Evolutionary conservation across 1,284 basidiomycete species (phyloP).

Genomic region (Puccinia polysora): DNA sequence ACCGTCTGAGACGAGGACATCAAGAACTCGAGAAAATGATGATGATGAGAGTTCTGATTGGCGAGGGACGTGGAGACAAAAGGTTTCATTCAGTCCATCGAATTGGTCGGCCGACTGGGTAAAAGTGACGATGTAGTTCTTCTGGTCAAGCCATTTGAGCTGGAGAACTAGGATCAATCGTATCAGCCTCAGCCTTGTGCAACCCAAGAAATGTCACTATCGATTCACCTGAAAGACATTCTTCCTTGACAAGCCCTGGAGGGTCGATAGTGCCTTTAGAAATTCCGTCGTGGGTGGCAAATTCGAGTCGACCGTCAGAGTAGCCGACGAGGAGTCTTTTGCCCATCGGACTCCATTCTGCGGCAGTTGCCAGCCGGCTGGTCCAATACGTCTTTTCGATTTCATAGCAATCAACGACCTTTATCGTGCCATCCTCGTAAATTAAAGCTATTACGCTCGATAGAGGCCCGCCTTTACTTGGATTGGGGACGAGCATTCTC

Average conservation of each 20-base stretch:
- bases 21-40: conserved; percentile 6
- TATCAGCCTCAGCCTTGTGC: not conserved
- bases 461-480: conserved; percentile 24
- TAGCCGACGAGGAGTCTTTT: conserved; percentile 40
- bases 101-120: not conserved
- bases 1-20: conserved; percentile 20
- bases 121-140: conserved; percentile 36
- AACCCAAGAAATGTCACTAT: not conserved
- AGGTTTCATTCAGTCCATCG: conserved; percentile 20
- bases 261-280: conserved; percentile 38
- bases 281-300: conserved; percentile 35
- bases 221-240: conserved; percentile 22
- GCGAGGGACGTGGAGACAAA: conserved; percentile 21
- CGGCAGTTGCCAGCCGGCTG: conserved; percentile 20
- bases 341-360: conserved; percentile 44
- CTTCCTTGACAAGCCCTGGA: conserved; percentile 8
- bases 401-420: conserved; percentile 33
- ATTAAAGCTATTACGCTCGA: conserved; percentile 7
- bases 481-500: conserved; percentile 25
- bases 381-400: conserved; percentile 24
- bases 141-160: conserved; percentile 41
- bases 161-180: conserved; percentile 15
- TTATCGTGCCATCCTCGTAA: conserved; percentile 20
- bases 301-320: conserved; percentile 28
- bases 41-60: not conserved